phyloP scores from a whole-genome alignment of 2,329 filamentous ascomycete genomes.

The Cladosporium velox region DNA sequence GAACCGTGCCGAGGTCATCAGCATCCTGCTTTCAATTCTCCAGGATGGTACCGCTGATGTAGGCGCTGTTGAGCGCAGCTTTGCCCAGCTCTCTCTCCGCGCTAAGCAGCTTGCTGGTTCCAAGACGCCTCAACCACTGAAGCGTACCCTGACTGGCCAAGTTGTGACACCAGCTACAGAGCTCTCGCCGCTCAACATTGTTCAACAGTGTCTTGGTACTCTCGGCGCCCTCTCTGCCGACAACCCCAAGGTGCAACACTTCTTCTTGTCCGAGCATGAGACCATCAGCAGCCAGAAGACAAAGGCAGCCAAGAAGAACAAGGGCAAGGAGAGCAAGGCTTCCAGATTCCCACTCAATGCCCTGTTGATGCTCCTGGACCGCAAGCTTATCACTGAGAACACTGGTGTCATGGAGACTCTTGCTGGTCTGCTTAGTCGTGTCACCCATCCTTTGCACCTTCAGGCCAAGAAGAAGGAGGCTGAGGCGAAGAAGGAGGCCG shows the following conservation, averaged over 20 bases:
- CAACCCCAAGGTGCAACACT: constrained; percentile 82
- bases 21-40: constrained; percentile 85
- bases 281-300: constrained; percentile 61
- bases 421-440: constrained; percentile 80
- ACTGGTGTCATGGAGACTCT: constrained; percentile 95
- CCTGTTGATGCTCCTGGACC: constrained; percentile 81
- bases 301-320: constrained; percentile 76
- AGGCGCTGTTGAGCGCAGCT: constrained; percentile 91
- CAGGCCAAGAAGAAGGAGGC: constrained; percentile 78
- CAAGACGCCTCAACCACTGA: constrained; percentile 80
- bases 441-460: constrained; percentile 81
- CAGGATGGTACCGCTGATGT: constrained; percentile 95
- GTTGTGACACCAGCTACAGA: constrained; percentile 62
- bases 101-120: constrained; percentile 68
- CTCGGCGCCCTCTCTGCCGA: constrained; percentile 80
- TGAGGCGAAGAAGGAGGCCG: constrained; percentile 47
- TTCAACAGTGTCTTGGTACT: constrained; percentile 89
- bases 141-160: constrained; percentile 70
- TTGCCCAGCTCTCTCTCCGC: constrained; percentile 86
- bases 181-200: constrained; percentile 89
- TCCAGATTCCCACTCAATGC: constrained; percentile 92
- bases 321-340: constrained; percentile 79
- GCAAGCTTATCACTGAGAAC: constrained; percentile 95
- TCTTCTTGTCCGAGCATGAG: constrained; percentile 95
- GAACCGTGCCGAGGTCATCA: constrained; percentile 90